phyloP scores from a whole-genome alignment of 257 asterid species.

The Buddleja alternifolia region DNA sequence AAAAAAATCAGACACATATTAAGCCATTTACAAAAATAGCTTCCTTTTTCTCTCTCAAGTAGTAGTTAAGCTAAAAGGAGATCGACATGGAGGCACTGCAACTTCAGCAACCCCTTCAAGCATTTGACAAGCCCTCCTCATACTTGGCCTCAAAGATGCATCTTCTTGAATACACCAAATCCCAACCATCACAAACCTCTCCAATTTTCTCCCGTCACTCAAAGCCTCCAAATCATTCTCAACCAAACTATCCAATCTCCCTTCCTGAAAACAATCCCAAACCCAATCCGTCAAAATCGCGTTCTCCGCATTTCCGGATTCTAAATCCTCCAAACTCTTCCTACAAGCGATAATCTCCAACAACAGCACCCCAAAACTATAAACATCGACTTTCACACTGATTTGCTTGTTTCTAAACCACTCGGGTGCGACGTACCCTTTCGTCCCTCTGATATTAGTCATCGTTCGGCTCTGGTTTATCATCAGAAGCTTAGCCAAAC shows the following conservation, averaged over 20 bases:
- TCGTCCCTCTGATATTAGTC: constrained; percentile 55
- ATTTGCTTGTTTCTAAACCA: constrained; percentile 57
- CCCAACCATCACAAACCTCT: constrained; percentile 55
- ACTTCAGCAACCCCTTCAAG: constrained; percentile 64
- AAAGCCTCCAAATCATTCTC: constrained; percentile 45
- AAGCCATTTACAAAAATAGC: too few species aligned
- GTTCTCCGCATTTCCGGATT: constrained; percentile 30
- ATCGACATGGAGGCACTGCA: constrained; percentile 43
- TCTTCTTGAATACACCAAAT: constrained; percentile 77
- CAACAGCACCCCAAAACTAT: constrained; percentile 60
- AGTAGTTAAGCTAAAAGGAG: constrained; percentile 20
- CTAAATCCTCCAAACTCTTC: constrained; percentile 32
- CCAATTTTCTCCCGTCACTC: constrained; percentile 34
- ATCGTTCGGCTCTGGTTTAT: constrained; percentile 47
- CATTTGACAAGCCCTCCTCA: constrained; percentile 54
- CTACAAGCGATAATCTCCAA: constrained; percentile 53
- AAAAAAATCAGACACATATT: too few species aligned
- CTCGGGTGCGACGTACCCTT: constrained; percentile 69
- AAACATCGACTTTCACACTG: constrained; percentile 55
- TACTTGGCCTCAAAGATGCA: constrained; percentile 55
- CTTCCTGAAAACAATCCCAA: constrained; percentile 48
- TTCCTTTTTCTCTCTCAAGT: too few species aligned
- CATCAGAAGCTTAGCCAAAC: constrained; percentile 56
- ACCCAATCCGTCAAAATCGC: constrained; percentile 49
- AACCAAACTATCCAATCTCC: constrained; percentile 39